phyloP scores from a whole-genome alignment of 495 filamentous ascomycete species.

The Penicillium maclennaniae region DNA sequence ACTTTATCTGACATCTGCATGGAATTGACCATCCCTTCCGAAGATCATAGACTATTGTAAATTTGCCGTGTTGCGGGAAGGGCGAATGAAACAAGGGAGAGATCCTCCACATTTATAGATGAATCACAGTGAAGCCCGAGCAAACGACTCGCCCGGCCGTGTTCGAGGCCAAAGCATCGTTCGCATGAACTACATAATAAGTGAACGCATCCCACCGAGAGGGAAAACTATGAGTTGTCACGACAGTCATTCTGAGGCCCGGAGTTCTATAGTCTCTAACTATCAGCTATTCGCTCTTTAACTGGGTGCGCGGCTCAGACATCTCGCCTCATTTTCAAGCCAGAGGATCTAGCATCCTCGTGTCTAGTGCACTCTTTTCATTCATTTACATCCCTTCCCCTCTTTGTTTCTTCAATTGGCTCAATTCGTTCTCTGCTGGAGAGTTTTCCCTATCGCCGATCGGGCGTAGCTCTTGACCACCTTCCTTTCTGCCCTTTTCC shows the following conservation, averaged over 20 bases:
- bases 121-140: conserved; percentile 19
- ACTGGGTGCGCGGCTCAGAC: neutral
- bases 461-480: conserved; percentile 8
- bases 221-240: neutral
- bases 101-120: neutral
- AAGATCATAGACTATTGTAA: neutral
- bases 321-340: conserved; percentile 15
- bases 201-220: neutral
- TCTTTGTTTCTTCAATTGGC: neutral
- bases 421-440: neutral
- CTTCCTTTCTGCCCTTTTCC: neutral
- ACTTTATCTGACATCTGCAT: conserved; percentile 1
- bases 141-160: conserved; percentile 13
- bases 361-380: neutral
- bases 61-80: neutral
- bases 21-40: neutral
- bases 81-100: conserved; percentile 24
- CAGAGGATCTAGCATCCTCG: conserved; percentile 3
- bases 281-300: neutral
- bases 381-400: conserved; percentile 1
- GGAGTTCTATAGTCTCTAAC: neutral
- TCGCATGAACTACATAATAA: neutral
- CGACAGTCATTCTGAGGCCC: neutral
- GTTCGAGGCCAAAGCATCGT: neutral
- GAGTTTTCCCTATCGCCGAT: conserved; percentile 13